A percentile compares a stretch with the other conserved stretches of the same genome.
Evolutionary conservation across 805 yeast genomes (phyloP).

Genomic region (Saturnispora zaruensis): DNA sequence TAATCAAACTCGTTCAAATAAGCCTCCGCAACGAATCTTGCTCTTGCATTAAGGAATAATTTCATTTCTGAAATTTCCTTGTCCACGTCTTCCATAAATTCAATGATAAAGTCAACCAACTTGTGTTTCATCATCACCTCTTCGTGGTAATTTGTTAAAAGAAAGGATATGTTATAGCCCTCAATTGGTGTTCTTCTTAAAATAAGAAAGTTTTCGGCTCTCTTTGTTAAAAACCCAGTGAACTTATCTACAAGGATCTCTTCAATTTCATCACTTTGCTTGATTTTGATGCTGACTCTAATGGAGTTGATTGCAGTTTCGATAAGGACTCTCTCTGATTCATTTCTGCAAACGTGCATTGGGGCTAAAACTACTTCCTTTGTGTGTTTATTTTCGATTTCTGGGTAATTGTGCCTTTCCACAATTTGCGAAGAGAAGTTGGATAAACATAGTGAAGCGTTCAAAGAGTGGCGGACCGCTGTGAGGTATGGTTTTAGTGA

Average conservation of each 20-base stretch:
- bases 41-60: conserved; percentile 91
- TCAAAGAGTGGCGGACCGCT: conserved; percentile 87
- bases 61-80: conserved; percentile 98
- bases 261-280: conserved; percentile 97
- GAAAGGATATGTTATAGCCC: conserved; percentile 88
- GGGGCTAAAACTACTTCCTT: conserved; percentile 83
- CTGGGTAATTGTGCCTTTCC: conserved; percentile 96
- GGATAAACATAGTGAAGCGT: conserved; percentile 87
- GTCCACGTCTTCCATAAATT: conserved; percentile 98
- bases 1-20: conserved; percentile 83
- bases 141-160: conserved; percentile 89
- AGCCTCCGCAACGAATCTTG: conserved; percentile 95
- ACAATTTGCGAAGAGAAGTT: conserved; percentile 92
- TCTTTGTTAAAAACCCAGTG: conserved; percentile 83
- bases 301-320: conserved; percentile 93
- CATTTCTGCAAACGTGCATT: conserved; percentile 85
- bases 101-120: conserved; percentile 92
- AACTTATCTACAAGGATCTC: conserved; percentile 89
- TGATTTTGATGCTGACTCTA: conserved; percentile 83
- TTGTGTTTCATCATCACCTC: conserved; percentile 93
- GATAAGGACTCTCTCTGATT: conserved; percentile 82
- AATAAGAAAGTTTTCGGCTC: conserved; percentile 92
- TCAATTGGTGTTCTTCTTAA: conserved; percentile 84
- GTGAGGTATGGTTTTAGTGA: conserved; percentile 90
- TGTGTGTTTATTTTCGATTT: conserved; percentile 78